Base-by-base conservation (phyloP, 2,329 filamentous ascomycete genomes). In the Tolypocladium ovalisporum region DNA sequence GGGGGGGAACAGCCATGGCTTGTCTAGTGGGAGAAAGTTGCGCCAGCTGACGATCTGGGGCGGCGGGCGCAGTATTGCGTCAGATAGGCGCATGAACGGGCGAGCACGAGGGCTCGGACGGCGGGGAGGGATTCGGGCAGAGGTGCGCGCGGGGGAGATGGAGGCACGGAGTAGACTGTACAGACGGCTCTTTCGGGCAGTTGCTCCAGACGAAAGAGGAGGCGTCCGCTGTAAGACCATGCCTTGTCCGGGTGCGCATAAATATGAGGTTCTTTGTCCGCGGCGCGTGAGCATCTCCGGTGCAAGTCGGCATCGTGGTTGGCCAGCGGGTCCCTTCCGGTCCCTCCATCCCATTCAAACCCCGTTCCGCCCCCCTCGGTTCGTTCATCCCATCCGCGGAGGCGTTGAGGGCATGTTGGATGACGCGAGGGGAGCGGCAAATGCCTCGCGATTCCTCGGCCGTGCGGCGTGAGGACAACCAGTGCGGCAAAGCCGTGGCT, bases 281-380 rank as follows among this genome's bases (percentile, higher is more conserved):
- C 47, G 47, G 17, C 47, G 29, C 47, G 47, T 51, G 47, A 51
- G 47, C 47, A 51, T 51, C 59, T 59, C 60, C 61, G 61, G 61
- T 62, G 60, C 55, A 56, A 52, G 56, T 58, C 35, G 55, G 61
- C 54, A 19, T 59, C 19, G 55, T 60, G 60, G 58, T 62, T 62
- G 61, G 61, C 34, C 24, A 15, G 29, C 27, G 29, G 37, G 22
- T n/a, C n/a, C n/a, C n/a, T n/a, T n/a, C 32, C 9, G 32, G 5
- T 52, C 32, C 54, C n/a, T 24, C 32, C n/a, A 52, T 36, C 34
- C 49, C 24, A 27, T 47, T 24, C 17, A 17, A 24, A n/a, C 24
- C 40, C n/a, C 29, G 15, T 27, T 27, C 19, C 47, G 17, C 17
- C 47, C 29, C 47, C 27, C 4, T 34, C 29, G n/a, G 29, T 29